A percentile compares a stretch with the other conserved stretches of the same genome.
phyloP scores from a whole-genome alignment of 805 yeast species.

The Candida sithepensis region DNA sequence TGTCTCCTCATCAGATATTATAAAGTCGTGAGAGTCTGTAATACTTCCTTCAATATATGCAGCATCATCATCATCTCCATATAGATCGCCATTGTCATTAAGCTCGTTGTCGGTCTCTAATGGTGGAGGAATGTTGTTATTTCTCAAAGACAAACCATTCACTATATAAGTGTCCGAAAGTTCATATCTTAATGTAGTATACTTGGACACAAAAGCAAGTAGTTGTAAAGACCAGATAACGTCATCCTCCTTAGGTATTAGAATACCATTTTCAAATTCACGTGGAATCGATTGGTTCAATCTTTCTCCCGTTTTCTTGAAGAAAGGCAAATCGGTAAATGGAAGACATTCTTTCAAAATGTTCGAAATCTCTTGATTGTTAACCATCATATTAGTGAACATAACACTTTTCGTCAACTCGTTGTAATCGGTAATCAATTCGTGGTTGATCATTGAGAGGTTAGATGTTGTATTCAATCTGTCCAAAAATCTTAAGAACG shows the following conservation, averaged over 20 bases:
- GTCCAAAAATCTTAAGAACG: constrained; percentile 27
- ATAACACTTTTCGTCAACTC: constrained; percentile 23
- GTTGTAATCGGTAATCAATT: constrained; percentile 20
- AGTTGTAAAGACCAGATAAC: constrained; percentile 91
- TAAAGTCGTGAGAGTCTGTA: constrained; percentile 35
- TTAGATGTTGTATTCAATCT: constrained; percentile 25
- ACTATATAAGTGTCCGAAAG: constrained; percentile 75
- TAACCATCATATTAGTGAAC: constrained; percentile 25
- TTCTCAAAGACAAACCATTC: constrained; percentile 59
- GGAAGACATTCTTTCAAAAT: constrained; percentile 22
- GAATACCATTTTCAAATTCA: constrained; percentile 58
- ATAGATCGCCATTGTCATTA: constrained; percentile 24
- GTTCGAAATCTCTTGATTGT: constrained; percentile 27
- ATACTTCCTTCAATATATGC: constrained; percentile 14
- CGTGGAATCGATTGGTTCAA: constrained; percentile 41
- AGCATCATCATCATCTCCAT: constrained; percentile 20
- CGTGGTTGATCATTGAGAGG: constrained; percentile 16
- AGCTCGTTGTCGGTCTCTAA: constrained; percentile 26
- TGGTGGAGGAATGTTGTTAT: constrained; percentile 32
- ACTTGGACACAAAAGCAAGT: constrained; percentile 89
- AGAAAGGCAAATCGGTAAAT: constrained; percentile 17
- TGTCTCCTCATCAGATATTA: constrained; percentile 3
- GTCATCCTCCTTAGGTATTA: constrained; percentile 91
- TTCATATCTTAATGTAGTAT: constrained; percentile 70
- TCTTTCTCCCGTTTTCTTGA: constrained; percentile 19